Evolutionary conservation across 129 eudicot species (phyloP).

Genomic region (Cynara cardunculus): DNA sequence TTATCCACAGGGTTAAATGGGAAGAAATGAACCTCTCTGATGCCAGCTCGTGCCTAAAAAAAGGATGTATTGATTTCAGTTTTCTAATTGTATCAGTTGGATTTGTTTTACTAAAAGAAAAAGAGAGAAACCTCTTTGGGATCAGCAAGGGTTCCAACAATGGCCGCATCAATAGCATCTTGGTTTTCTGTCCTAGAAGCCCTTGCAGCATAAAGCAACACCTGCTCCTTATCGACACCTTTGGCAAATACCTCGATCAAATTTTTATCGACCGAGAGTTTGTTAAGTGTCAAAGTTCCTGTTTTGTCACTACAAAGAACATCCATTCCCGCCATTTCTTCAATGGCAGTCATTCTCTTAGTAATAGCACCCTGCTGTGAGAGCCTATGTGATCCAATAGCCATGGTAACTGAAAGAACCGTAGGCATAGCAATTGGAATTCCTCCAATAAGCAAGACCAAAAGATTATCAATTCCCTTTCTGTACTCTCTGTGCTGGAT

Average conservation of each 20-base stretch:
- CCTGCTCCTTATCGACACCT: constrained; percentile 61
- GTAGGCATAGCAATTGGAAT: constrained; percentile 88
- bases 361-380: constrained; percentile 77
- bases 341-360: constrained; percentile 82
- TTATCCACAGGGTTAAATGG: constrained; percentile 80
- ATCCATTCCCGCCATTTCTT: constrained; percentile 75
- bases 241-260: constrained; percentile 62
- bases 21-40: constrained; percentile 62
- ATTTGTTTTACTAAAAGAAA: too few species aligned
- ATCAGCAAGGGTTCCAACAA: constrained; percentile 73
- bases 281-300: constrained; percentile 66
- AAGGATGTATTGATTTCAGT: too few species aligned
- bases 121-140: constrained; percentile 59
- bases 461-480: constrained; percentile 57
- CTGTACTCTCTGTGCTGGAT: constrained; percentile 60
- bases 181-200: constrained; percentile 76
- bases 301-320: constrained; percentile 76
- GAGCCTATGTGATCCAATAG: constrained; percentile 75
- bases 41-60: constrained; percentile 63
- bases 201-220: constrained; percentile 61
- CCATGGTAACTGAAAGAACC: constrained; percentile 74
- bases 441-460: constrained; percentile 75
- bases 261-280: constrained; percentile 54
- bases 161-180: constrained; percentile 75
- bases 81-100: too few species aligned